Conservation (phyloP, 2,329 filamentous ascomycete species). For the Davidsoniella virescens region DNA sequence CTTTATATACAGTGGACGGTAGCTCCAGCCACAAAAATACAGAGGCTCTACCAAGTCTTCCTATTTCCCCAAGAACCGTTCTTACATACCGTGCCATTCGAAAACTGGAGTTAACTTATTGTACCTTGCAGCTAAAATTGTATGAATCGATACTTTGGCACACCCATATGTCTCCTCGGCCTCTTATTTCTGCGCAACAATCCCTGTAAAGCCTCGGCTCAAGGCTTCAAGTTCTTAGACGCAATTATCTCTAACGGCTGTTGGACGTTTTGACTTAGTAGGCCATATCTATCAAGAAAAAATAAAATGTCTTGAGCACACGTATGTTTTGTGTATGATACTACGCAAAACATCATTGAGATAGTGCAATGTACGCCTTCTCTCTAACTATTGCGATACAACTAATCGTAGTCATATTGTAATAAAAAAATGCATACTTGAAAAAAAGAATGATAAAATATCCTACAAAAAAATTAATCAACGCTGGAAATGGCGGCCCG, state of each 20-base stretch:
- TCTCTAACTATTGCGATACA: no score
- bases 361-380: no score
- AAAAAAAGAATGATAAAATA: background rate
- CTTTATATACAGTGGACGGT: no score
- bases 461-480: background rate
- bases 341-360: no score
- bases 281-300: no score
- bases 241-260: background rate
- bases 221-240: background rate
- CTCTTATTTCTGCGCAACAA: background rate
- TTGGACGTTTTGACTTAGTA: background rate
- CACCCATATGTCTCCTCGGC: background rate
- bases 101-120: background rate
- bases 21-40: no score
- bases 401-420: background rate
- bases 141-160: background rate
- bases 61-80: background rate
- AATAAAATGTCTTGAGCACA: no score
- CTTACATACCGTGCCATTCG: background rate
- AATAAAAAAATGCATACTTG: background rate
- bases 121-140: conserved; percentile 2
- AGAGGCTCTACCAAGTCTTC: no score
- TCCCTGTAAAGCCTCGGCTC: conserved; percentile 4
- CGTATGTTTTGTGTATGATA: background rate
- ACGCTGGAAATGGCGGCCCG: background rate